Evolutionary conservation across 495 filamentous ascomycete species (phyloP).

Genomic region (Aspergillus sclerotioniger): DNA sequence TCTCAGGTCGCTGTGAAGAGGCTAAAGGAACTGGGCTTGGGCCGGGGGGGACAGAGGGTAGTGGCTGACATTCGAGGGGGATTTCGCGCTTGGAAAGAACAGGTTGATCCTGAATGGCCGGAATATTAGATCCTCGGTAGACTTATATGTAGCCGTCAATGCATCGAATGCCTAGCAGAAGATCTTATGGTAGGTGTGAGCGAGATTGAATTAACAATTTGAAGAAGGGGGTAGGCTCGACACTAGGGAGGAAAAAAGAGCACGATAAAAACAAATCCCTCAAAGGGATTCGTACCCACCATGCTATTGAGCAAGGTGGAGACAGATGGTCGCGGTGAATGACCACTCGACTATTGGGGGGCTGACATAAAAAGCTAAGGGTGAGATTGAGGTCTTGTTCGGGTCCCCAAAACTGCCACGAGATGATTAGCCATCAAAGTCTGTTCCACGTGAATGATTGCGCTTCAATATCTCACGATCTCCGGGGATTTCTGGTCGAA

Average conservation of each 20-base stretch:
- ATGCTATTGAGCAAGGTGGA: background rate
- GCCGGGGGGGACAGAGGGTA: constrained; percentile 51
- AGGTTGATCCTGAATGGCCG: constrained; percentile 73
- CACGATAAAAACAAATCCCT: constrained; percentile 2
- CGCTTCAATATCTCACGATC: background rate
- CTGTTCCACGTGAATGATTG: too few relatives aligned
- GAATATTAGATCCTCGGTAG: constrained; percentile 40
- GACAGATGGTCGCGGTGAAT: background rate
- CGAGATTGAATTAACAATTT: background rate
- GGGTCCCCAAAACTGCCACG: too few relatives aligned
- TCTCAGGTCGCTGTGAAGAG: constrained; percentile 74
- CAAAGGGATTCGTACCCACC: constrained; percentile 1
- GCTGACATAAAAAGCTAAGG: background rate
- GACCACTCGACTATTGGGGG: background rate
- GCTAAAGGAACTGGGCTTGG: constrained; percentile 66
- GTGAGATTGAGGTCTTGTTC: background rate
- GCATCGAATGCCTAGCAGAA: background rate
- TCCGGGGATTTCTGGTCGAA: background rate
- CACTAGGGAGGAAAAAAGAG: background rate
- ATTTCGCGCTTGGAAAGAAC: constrained; percentile 75
- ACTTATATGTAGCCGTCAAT: background rate
- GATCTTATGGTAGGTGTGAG: background rate
- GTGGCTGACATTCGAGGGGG: constrained; percentile 82
- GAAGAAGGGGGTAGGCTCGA: background rate
- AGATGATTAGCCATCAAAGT: too few relatives aligned